Evolutionary conservation across 2,329 filamentous ascomycete species (phyloP).

Genomic region (Phialemonium atrogriseum): DNA sequence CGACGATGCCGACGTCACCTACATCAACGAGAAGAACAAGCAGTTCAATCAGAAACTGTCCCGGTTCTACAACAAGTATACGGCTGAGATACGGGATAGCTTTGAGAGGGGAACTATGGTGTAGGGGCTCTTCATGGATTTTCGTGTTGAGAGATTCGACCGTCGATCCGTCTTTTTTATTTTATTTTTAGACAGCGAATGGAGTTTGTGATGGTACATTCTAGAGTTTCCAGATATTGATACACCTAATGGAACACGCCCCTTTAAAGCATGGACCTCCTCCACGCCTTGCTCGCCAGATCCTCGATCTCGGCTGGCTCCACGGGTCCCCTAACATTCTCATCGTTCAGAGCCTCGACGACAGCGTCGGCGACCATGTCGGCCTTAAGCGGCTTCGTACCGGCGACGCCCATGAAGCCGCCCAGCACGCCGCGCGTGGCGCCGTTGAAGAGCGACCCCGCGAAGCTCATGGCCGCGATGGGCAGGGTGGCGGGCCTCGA

Average conservation of each 20-base stretch:
- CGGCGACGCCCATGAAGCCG: conserved; percentile 71
- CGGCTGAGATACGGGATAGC: conserved; percentile 89
- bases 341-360: conserved; percentile 76
- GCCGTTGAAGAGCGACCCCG: conserved; percentile 69
- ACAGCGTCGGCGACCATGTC: conserved; percentile 84
- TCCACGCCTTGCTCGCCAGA: conserved; percentile 75
- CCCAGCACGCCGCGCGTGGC: conserved; percentile 69
- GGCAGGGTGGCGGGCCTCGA: conserved; percentile 76
- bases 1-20: conserved; percentile 87
- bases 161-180: conserved; percentile 4
- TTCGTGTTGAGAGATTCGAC: conserved; percentile 18
- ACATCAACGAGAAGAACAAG: conserved; percentile 99
- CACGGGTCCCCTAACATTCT: conserved; percentile 63
- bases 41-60: conserved; percentile 98
- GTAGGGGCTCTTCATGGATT: conserved; percentile 27
- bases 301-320: conserved; percentile 74
- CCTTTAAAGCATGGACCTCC: conserved; percentile 79
- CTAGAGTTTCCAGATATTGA: no score
- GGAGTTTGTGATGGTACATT: conserved; percentile 21
- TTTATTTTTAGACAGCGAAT: conserved; percentile 7
- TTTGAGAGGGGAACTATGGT: conserved; percentile 98
- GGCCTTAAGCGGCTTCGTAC: conserved; percentile 77
- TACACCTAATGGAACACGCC: no score
- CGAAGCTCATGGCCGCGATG: conserved; percentile 68
- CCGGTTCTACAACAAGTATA: conserved; percentile 98